Base-by-base conservation (phyloP, 2,329 filamentous ascomycete species). In the Didymellaceae sp. region DNA sequence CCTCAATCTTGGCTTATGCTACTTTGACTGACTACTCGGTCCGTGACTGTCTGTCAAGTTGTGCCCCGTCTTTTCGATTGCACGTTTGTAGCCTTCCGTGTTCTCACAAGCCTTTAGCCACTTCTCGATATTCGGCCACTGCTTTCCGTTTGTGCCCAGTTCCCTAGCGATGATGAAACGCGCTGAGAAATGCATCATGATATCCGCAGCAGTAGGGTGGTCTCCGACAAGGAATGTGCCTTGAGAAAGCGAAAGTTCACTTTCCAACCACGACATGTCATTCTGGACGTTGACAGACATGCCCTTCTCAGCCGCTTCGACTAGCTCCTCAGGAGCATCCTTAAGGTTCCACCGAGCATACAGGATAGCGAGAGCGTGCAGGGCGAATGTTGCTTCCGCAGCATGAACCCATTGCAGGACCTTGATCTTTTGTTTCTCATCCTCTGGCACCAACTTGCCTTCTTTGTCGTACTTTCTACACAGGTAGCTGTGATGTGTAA, bases 381-480 rank as follows among this genome's bases (percentile, higher is more conserved):
- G 58, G 46, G 75, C 61, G 51, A 76, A 78, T 1, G 77, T 78
- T 1, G 66, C 78, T 69, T 81, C 78, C 6, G 78, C 68, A 1
- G 78, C 76, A 52, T 79, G 75, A 7, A 79, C 62, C 74, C 75
- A 80, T 61, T 78, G 70, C 6, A 73, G 64, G 6, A 74, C 67
- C 45, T 74, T 70, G 44, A 70, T 63, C 25, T 75, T 69, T 4
- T 67, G 52, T 5, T 63, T 52, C 3, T 65, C 57, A 41, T 74
- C 65, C 5, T 59, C 49, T 2, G 76, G 74, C 6, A 78, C 62
- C 5, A 80, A 57, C 14, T 62, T 66, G 26, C 68, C 55, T 6
- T 63, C 28, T 7, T 59, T 70, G 50, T 80, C 77, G 61, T 80
- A 80, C 1, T 62, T 75, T 38, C 78, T 77, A 63, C 71, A 75